phyloP scores from a whole-genome alignment of 2,329 filamentous ascomycete species.

The Epichloe glyceriae region DNA sequence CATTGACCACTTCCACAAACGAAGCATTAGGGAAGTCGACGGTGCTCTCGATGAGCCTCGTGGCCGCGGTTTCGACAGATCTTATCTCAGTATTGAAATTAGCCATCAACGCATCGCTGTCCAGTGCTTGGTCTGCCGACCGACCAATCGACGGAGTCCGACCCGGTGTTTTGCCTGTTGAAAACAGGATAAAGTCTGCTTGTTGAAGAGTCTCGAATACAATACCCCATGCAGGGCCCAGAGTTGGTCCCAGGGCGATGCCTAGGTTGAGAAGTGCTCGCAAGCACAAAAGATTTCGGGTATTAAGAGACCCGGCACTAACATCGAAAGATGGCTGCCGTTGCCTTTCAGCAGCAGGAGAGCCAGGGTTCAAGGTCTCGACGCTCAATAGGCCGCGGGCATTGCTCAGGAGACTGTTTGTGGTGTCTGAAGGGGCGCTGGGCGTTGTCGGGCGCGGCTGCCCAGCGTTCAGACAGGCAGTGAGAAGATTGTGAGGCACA shows the following conservation, averaged over 20 bases:
- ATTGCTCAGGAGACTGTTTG: constrained; percentile 52
- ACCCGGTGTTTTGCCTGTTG: constrained; percentile 41
- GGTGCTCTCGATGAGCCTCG: constrained; percentile 81
- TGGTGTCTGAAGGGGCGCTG: constrained; percentile 33
- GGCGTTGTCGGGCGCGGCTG: constrained; percentile 29
- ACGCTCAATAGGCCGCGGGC: constrained; percentile 61
- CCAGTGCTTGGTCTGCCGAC: constrained; percentile 32
- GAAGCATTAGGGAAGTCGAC: constrained; percentile 75
- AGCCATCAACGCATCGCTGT: constrained; percentile 37
- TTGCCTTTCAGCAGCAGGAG: constrained; percentile 43
- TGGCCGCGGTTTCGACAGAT: constrained; percentile 78
- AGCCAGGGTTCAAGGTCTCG: constrained; percentile 51
- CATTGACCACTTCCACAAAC: constrained; percentile 64
- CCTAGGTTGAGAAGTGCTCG: constrained; percentile 88
- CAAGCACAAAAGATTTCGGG: constrained; percentile 79
- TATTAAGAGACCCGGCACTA: constrained; percentile 51
- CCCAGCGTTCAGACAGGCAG: constrained; percentile 42
- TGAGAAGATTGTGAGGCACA: constrained; percentile 67
- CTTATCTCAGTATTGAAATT: constrained; percentile 72
- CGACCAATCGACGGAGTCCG: constrained; percentile 35
- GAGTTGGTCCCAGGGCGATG: constrained; percentile 81
- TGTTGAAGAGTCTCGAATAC: constrained; percentile 85
- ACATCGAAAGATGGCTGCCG: constrained; percentile 47
- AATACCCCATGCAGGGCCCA: constrained; percentile 79
- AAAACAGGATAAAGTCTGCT: constrained; percentile 74